phyloP scores from a whole-genome alignment of 2,329 filamentous ascomycete species.

The Ophiostoma populinum region DNA sequence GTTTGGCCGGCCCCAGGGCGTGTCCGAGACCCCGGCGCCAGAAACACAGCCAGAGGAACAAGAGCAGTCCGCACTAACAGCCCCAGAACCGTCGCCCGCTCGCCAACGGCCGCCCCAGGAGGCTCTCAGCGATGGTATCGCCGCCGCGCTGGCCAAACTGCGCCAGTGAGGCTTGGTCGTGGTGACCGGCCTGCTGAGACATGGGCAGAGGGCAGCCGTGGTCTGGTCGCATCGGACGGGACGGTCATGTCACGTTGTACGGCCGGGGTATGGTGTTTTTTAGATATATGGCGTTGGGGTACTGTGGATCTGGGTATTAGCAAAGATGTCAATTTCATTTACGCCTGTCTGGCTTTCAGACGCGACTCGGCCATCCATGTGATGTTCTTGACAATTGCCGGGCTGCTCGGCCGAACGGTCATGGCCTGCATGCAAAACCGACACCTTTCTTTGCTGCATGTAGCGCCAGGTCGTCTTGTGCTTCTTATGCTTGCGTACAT shows the following conservation, averaged over 20 bases:
- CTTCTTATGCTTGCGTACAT: too few species aligned
- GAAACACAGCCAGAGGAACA: not conserved
- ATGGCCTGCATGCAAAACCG: too few species aligned
- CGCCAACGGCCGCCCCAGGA: constrained; percentile 16
- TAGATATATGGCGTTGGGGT: too few species aligned
- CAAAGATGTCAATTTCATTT: too few species aligned
- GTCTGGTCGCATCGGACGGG: not conserved
- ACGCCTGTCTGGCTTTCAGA: too few species aligned
- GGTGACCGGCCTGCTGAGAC: not conserved
- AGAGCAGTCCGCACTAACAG: not conserved
- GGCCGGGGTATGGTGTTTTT: not conserved
- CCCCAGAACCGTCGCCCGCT: constrained; percentile 24
- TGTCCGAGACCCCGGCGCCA: not conserved
- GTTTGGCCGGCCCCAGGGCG: not conserved
- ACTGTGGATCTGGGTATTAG: too few species aligned
- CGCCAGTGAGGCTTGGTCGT: too few species aligned
- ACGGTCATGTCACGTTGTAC: not conserved
- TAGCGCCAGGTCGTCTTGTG: too few species aligned
- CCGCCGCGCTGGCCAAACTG: constrained; percentile 42
- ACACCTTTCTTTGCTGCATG: too few species aligned
- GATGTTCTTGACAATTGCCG: too few species aligned
- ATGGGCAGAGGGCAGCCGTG: not conserved
- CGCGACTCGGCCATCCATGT: too few species aligned
- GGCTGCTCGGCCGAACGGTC: too few species aligned
- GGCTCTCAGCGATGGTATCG: constrained; percentile 37